Percentiles rank a stretch among this genome's conserved stretches.
phyloP scores from a whole-genome alignment of 2,329 filamentous ascomycete genomes.

The Clarireedia paspali region DNA sequence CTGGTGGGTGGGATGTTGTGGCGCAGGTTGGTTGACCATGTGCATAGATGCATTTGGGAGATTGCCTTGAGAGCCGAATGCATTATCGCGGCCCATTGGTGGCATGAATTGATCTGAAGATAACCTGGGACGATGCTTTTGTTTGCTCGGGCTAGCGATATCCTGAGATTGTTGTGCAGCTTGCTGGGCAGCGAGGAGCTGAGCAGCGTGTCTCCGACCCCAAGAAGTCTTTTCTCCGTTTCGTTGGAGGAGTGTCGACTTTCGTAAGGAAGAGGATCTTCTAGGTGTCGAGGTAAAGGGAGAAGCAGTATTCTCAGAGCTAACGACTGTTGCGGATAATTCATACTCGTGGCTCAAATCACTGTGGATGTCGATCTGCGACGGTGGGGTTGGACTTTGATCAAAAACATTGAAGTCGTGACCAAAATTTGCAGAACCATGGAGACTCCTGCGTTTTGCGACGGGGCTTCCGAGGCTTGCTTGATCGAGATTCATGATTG shows the following conservation, averaged over 20 bases:
- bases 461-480: conserved; percentile 74
- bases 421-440: conserved; percentile 59
- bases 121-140: conserved; percentile 59
- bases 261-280: conserved; percentile 70
- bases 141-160: conserved; percentile 46
- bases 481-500: conserved; percentile 80
- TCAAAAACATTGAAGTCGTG: conserved; percentile 72
- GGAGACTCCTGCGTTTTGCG: conserved; percentile 82
- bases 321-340: conserved; percentile 34
- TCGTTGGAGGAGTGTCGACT: conserved; percentile 82
- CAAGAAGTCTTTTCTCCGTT: conserved; percentile 60
- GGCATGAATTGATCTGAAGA: conserved; percentile 74
- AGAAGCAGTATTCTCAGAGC: conserved; percentile 24
- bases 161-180: conserved; percentile 34
- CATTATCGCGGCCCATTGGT: conserved; percentile 54
- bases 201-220: conserved; percentile 51
- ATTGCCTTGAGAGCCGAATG: conserved; percentile 50
- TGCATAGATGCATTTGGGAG: conserved; percentile 48
- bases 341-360: conserved; percentile 46
- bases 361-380: conserved; percentile 46
- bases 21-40: conserved; percentile 32
- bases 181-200: conserved; percentile 29
- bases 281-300: conserved; percentile 48
- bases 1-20: conserved; percentile 34
- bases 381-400: conserved; percentile 35